Evolutionary conservation across 2,329 filamentous ascomycete species (phyloP).

Genomic region (Hirsutella rhossiliensis): DNA sequence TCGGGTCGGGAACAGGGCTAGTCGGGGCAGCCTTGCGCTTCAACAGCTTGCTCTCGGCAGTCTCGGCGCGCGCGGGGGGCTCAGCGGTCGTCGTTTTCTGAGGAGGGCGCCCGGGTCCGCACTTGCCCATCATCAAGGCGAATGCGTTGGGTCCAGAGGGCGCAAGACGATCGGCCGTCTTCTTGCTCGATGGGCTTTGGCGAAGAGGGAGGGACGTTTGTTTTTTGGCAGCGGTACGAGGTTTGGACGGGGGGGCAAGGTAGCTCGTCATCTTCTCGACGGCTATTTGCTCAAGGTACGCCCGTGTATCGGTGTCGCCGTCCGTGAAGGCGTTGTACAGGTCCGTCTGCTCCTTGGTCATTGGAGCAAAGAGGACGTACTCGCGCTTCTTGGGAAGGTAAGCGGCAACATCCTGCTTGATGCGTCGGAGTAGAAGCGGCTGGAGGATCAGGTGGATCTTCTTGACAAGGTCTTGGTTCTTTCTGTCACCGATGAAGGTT

Average conservation of each 20-base stretch:
- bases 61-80: slow-evolving; percentile 6
- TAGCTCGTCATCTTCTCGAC: slow-evolving; percentile 45
- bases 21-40: slow-evolving; percentile 22
- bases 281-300: slow-evolving; percentile 74
- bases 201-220: slow-evolving; percentile 20
- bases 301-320: slow-evolving; percentile 47
- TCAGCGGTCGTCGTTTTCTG: slow-evolving; percentile 13
- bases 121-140: slow-evolving; percentile 39
- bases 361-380: slow-evolving; percentile 87
- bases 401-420: slow-evolving; percentile 88
- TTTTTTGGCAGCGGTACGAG: slow-evolving; percentile 6
- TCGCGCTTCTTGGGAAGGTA: slow-evolving; percentile 93
- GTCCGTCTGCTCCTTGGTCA: slow-evolving; percentile 84
- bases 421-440: slow-evolving; percentile 72
- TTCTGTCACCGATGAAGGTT: slow-evolving; percentile 66
- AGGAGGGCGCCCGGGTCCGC: slow-evolving; percentile 9
- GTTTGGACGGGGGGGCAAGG: slow-evolving; percentile 7
- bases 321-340: slow-evolving; percentile 60
- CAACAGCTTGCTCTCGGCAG: slow-evolving; percentile 6
- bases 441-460: slow-evolving; percentile 91
- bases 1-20: slow-evolving; percentile 30
- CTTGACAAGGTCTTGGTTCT: slow-evolving; percentile 39
- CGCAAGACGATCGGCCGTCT: slow-evolving; percentile 10
- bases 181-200: slow-evolving; percentile 21
- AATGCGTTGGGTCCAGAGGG: slow-evolving; percentile 29